Evolutionary conservation across 495 filamentous ascomycete genomes (phyloP), one percentile per base, ranked within the genome.

Genomic region (Hypomontagnella monticulosa): DNA sequence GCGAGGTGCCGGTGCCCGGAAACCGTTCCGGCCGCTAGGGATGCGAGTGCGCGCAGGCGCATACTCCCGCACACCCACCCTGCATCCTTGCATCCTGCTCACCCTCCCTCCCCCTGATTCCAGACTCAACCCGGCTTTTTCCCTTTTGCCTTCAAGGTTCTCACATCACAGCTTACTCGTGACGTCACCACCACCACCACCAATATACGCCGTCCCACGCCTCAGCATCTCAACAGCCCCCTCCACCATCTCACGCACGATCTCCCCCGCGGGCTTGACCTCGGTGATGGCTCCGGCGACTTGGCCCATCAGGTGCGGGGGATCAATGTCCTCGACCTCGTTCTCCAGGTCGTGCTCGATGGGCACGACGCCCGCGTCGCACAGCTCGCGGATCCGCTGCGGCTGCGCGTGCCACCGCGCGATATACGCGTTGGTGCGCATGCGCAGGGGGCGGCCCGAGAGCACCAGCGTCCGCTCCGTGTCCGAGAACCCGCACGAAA

Each of bases 221-320:
- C 79, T 87, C 55, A 97, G 72, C 77, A 90, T 83, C 7, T 83
- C 81, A 15, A 91, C 85, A 2, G 93, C 91, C 77, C 93, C 88
- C 34, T 76, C 73, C n/a, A 96, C 90, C 89, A 97, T 96, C 71
- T 93, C 90, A 55, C 85, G 84, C 15, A 97, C 87, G 77, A 98
- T 96, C 67, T 85, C 80, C 42, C 80, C 85, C 0, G 94, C 94
- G 1, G 94, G 93, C 78, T 91, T 84, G 38, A 97, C 83, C 47
- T 88, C 84, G 37, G 78, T 73, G 20, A 97, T 87, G 8, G 85
- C 80, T 1, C 89, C 94, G 0, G 92, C 90, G 12, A 97, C 93
- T 80, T 96, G 91, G n/a, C 93, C 93, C 93, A 97, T 97, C 65
- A 97, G 66, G 75, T 92, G 93, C 27, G 93, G 93, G 56, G 88